These are phyloP conservation scores for Pestalotiopsis sp. DNA, from an alignment of 2,329 filamentous ascomycete genomes.

Conservation along the genomic window DNA sequence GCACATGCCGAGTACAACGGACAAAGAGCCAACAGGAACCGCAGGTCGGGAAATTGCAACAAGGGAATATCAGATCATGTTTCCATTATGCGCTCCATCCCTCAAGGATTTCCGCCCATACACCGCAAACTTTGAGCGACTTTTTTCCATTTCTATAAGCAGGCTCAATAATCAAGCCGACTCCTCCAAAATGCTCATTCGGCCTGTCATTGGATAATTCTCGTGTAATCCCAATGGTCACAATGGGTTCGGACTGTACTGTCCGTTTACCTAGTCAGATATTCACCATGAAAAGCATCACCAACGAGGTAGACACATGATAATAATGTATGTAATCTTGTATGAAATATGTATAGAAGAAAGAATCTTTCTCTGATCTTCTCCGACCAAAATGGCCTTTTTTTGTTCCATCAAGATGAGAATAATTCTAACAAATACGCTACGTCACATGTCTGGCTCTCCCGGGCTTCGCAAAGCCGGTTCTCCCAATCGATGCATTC, in stretches of 20 bases:
- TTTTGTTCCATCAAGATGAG: background rate
- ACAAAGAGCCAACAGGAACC: background rate
- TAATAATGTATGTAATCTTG: background rate
- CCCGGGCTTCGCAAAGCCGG: background rate
- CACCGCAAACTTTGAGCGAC: background rate
- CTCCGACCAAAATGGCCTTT: background rate
- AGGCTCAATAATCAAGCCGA: background rate
- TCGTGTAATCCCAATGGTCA: no score
- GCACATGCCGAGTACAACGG: background rate
- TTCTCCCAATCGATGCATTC: constrained; percentile 8
- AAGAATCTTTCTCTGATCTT: background rate
- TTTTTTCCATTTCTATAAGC: background rate
- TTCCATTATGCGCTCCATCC: background rate
- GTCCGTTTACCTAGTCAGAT: no score
- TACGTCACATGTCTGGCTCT: background rate
- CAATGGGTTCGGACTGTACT: no score
- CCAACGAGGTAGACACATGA: background rate
- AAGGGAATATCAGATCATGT: background rate
- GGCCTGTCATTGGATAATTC: no score
- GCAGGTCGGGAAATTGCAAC: background rate
- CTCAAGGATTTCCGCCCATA: background rate
- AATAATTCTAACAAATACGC: constrained; percentile 2
- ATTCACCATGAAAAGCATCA: background rate
- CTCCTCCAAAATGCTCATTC: no score
- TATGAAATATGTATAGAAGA: background rate